phyloP scores from a whole-genome alignment of 2,329 filamentous ascomycete species.

The Beauveria rudraprayagi region DNA sequence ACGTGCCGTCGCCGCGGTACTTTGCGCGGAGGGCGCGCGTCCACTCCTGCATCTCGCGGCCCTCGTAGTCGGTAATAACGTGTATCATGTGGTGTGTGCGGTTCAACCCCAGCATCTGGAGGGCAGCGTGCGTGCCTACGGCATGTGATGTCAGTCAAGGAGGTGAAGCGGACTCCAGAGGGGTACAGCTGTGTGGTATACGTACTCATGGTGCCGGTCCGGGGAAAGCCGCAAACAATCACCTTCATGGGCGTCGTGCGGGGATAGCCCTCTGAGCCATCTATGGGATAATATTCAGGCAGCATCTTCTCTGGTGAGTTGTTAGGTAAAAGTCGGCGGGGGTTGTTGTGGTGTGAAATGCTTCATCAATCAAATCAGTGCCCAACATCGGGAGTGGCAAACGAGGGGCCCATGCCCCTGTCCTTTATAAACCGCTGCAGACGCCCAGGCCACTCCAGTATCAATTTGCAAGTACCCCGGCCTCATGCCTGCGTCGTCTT shows the following conservation, averaged over 20 bases:
- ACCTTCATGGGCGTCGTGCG: slow-evolving; percentile 7
- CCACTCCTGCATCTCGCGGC: slow-evolving; percentile 5
- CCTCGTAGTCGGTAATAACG: neutral
- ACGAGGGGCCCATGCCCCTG: too few species aligned
- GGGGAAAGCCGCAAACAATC: slow-evolving; percentile 9
- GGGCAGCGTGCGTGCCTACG: slow-evolving; percentile 7
- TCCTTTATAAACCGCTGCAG: neutral
- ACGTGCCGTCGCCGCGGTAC: slow-evolving; percentile 1
- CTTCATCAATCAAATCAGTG: too few species aligned
- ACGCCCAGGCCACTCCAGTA: neutral
- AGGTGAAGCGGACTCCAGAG: neutral
- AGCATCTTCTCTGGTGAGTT: neutral
- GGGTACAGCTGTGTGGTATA: neutral
- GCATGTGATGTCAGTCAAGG: neutral
- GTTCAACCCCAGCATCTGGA: slow-evolving; percentile 13
- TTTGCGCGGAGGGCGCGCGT: slow-evolving; percentile 8
- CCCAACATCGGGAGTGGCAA: too few species aligned
- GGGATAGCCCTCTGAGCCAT: slow-evolving; percentile 11
- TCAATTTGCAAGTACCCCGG: neutral
- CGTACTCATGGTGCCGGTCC: slow-evolving; percentile 10
- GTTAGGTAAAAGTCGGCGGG: neutral
- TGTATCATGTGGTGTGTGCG: slow-evolving; percentile 13
- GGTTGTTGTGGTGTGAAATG: too few species aligned
- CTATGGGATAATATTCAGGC: neutral
- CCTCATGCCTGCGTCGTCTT: neutral